These are phyloP conservation scores for Geranium rotundifolium DNA, from an alignment of 345 rosid species.

Conservation along the genomic window DNA sequence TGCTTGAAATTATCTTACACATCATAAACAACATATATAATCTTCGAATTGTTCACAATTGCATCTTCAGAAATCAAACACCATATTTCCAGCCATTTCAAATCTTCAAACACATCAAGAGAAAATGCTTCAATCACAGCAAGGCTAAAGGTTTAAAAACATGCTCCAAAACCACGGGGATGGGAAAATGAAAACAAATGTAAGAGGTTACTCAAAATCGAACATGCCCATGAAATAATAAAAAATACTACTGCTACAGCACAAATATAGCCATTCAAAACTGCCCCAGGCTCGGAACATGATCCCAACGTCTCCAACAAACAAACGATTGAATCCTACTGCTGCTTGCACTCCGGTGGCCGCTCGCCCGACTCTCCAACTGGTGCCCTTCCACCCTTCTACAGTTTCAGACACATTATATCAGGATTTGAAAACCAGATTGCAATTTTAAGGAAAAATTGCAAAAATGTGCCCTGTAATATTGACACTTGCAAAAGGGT, in stretches of 20 bases:
- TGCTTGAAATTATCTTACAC: too few species aligned
- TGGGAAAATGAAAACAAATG: background rate
- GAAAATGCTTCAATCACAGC: too few species aligned
- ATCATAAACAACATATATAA: too few species aligned
- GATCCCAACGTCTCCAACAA: background rate
- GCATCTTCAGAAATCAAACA: too few species aligned
- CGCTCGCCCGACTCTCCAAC: conserved; percentile 56
- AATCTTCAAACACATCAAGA: too few species aligned
- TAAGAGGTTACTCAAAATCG: background rate
- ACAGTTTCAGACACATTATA: background rate
- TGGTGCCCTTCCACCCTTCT: conserved; percentile 52
- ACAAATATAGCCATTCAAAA: background rate
- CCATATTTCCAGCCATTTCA: too few species aligned
- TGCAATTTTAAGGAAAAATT: too few species aligned
- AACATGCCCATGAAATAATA: background rate
- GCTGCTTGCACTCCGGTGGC: conserved; percentile 98
- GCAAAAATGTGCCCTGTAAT: too few species aligned
- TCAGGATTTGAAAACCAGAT: too few species aligned
- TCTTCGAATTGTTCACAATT: too few species aligned
- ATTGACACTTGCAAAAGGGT: too few species aligned
- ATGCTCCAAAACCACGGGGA: background rate
- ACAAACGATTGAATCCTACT: conserved; percentile 23
- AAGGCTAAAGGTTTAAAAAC: too few species aligned
- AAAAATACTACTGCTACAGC: background rate
- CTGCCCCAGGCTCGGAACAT: background rate